Evolutionary conservation across 129 eudicot species (phyloP).

Genomic region (Erigeron canadensis): DNA sequence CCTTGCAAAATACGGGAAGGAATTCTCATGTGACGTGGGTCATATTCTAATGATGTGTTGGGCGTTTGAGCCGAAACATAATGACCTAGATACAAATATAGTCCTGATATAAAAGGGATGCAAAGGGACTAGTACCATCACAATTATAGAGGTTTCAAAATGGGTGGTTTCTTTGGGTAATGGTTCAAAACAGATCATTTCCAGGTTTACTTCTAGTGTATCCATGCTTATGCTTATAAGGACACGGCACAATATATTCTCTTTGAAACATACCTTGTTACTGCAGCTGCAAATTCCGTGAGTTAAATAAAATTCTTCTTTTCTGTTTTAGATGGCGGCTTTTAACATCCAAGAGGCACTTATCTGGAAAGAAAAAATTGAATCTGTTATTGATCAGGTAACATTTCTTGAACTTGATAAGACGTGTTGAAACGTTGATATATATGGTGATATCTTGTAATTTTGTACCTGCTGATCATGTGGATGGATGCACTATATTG

Average conservation of each 20-base stretch:
- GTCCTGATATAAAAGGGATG: background rate
- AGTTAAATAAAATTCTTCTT: background rate
- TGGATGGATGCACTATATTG: background rate
- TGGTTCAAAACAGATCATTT: too few species aligned
- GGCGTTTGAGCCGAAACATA: background rate
- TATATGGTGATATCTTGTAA: background rate
- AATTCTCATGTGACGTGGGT: background rate
- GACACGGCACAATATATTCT: background rate
- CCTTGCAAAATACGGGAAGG: background rate
- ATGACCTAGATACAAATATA: background rate
- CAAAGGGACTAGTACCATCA: background rate
- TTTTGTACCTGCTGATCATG: background rate
- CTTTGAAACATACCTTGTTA: background rate
- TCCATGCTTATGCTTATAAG: background rate
- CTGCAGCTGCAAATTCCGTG: background rate
- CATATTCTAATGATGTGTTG: background rate
- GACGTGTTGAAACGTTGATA: background rate
- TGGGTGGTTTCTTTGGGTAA: too few species aligned
- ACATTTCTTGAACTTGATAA: background rate
- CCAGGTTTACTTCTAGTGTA: too few species aligned
- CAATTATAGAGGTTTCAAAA: background rate
- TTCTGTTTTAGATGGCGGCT: conserved; percentile 83
- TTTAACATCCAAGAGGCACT: conserved; percentile 98
- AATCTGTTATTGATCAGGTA: conserved; percentile 97
- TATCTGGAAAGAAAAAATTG: conserved; percentile 94